Conservation (phyloP, 331 rosid species). For the Quercus lobata region DNA sequence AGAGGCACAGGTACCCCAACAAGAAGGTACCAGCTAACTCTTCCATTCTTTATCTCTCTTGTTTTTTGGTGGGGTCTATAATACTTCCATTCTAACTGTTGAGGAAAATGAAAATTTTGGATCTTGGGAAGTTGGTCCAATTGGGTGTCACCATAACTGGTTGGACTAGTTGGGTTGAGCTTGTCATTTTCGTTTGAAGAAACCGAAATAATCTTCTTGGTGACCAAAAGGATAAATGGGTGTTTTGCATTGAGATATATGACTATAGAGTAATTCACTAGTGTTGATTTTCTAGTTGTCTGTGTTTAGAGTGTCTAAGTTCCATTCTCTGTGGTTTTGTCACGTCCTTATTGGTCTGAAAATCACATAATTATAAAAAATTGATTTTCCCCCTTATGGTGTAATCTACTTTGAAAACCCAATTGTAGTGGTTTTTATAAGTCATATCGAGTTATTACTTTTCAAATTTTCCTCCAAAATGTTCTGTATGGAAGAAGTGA, state of each 20-base stretch:
- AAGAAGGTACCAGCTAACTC: slow-evolving; percentile 30
- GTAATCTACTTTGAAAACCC: neutral
- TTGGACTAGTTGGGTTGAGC: neutral
- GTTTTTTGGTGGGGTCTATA: neutral
- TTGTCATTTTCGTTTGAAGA: neutral
- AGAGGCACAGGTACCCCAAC: slow-evolving; percentile 34
- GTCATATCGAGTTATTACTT: neutral
- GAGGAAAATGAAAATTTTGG: neutral
- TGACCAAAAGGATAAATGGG: neutral
- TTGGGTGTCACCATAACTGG: neutral
- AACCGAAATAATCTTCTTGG: neutral
- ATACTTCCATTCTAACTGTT: neutral
- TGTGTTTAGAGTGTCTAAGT: neutral
- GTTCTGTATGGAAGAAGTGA: neutral
- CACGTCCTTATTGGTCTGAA: neutral
- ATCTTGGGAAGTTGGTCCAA: neutral
- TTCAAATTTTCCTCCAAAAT: neutral
- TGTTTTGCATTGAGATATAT: neutral
- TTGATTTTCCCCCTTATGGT: neutral
- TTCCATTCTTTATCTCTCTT: neutral
- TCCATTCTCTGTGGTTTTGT: neutral
- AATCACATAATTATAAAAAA: neutral
- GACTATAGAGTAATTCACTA: neutral
- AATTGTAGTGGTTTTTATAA: neutral
- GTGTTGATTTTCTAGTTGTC: neutral